Base-by-base conservation (phyloP, 495 filamentous ascomycete species). In the Umbilicaria muhlenbergii region DNA sequence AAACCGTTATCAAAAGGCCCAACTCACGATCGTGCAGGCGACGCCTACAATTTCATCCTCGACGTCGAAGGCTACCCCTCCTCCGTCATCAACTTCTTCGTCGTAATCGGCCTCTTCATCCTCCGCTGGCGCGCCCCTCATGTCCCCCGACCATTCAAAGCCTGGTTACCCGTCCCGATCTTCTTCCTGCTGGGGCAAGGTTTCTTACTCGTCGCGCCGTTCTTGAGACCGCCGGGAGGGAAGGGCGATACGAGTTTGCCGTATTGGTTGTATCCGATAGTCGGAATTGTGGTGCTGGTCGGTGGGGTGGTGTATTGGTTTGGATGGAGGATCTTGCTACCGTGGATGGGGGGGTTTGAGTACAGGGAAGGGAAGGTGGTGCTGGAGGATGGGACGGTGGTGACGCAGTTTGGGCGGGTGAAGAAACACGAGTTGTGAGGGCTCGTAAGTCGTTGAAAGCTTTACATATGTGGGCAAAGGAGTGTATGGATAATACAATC, bases 21-120 rank as follows among this genome's bases (percentile, higher is more conserved):
- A 10, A 28, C 24, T 28, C 6, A 28, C 24, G 4, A 81, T 82
- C 19, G 52, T 64, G 75, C 75, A 2, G 78, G 78, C 5, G 77
- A 81, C 57, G 77, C 76, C 11, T 83, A 81, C 58, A 75, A 79
- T 40, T 80, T 81, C 46, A 55, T 51, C 24, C 31, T 38, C 14
- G 70, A 76, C 45, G 60, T 82, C 0, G 50, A 59, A 39, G 52
- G 63, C 0, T 77, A 76, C 42, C 76, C 78, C 0, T 36, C 52
- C 0, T 65, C 63, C 11, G 53, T 74, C 17, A 80, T 81, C 60
- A 55, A 65, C 45, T 55, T 77, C 28, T 45, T 73, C 24, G 61
- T 80, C 46, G 63, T 67, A 0, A 45, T 70, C 8, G 78, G 76
- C 0, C 44, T 83, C 1, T 64, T 72, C 31, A 31, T 74, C 17